Evolutionary conservation across 2,329 filamentous ascomycete genomes (phyloP).

Genomic region (Colletotrichum sojae): DNA sequence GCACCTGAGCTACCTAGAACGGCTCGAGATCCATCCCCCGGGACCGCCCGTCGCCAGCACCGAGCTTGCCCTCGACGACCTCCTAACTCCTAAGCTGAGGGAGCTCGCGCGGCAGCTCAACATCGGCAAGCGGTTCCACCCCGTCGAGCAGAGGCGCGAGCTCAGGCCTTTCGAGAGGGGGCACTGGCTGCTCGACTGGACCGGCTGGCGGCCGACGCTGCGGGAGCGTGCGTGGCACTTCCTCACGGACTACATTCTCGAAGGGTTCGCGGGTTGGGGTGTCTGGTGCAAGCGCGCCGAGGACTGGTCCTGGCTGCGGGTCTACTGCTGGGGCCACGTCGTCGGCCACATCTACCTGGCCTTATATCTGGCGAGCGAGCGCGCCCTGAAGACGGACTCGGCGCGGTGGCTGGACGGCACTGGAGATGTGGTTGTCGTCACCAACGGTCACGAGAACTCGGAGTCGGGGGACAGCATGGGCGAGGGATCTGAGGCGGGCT

Average conservation of each 20-base stretch:
- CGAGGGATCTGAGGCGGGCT: constrained; percentile 1
- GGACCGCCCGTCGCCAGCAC: constrained; percentile 64
- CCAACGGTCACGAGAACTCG: constrained; percentile 35
- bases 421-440: constrained; percentile 65
- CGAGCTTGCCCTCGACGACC: constrained; percentile 59
- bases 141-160: constrained; percentile 54
- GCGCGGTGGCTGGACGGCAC: constrained; percentile 77
- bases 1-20: constrained; percentile 44
- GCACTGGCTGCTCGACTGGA: constrained; percentile 79
- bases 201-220: constrained; percentile 63
- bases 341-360: constrained; percentile 81
- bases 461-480: constrained; percentile 37
- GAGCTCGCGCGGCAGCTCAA: constrained; percentile 68
- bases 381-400: constrained; percentile 70
- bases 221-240: constrained; percentile 73
- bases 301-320: constrained; percentile 64
- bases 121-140: constrained; percentile 67
- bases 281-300: constrained; percentile 68
- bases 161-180: constrained; percentile 78
- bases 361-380: constrained; percentile 79
- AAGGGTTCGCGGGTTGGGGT: constrained; percentile 76
- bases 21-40: constrained; percentile 67
- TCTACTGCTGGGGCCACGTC: constrained; percentile 86
- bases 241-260: constrained; percentile 71
- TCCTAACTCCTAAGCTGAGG: constrained; percentile 70